These are phyloP conservation scores for Furcasterigmium sp. DNA, from an alignment of 2,329 filamentous ascomycete genomes.

Conservation along the genomic window DNA sequence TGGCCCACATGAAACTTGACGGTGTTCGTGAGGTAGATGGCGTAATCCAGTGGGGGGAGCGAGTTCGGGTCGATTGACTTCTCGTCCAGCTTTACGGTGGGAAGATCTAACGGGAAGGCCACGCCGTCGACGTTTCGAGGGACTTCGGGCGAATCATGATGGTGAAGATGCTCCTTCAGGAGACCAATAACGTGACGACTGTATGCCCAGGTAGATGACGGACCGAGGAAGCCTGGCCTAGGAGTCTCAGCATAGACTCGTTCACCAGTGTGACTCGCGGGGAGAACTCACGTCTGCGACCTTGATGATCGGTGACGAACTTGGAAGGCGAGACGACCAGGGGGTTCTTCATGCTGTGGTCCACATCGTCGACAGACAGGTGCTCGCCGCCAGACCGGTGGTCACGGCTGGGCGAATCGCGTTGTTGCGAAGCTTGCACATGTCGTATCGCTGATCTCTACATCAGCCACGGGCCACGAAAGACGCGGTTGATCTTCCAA, in stretches of 20 bases:
- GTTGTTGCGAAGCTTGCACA: not conserved
- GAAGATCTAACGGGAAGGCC: constrained; percentile 4
- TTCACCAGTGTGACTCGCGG: not conserved
- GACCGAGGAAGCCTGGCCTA: constrained; percentile 6
- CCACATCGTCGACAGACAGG: too few species aligned
- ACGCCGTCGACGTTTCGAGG: constrained; percentile 3
- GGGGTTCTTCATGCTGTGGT: constrained; percentile 2
- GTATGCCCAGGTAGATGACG: constrained; percentile 8
- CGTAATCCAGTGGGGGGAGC: constrained; percentile 18
- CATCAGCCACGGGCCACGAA: not conserved
- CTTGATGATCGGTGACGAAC: constrained; percentile 5
- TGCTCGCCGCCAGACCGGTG: too few species aligned
- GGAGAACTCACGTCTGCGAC: constrained; percentile 1
- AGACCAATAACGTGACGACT: constrained; percentile 7
- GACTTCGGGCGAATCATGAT: constrained; percentile 11
- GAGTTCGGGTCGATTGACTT: constrained; percentile 15
- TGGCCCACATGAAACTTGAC: constrained; percentile 52
- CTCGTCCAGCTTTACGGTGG: not conserved
- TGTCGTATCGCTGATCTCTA: not conserved
- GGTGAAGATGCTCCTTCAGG: constrained; percentile 15
- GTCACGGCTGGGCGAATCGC: not conserved
- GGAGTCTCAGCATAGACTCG: not conserved
- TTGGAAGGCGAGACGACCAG: constrained; percentile 3
- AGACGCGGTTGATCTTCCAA: not conserved
- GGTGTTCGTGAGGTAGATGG: constrained; percentile 46